A percentile compares a stretch with the other conserved stretches of the same genome.
Evolutionary conservation across 345 rosid genomes (phyloP).

Genomic region (Syzygium jambos): DNA sequence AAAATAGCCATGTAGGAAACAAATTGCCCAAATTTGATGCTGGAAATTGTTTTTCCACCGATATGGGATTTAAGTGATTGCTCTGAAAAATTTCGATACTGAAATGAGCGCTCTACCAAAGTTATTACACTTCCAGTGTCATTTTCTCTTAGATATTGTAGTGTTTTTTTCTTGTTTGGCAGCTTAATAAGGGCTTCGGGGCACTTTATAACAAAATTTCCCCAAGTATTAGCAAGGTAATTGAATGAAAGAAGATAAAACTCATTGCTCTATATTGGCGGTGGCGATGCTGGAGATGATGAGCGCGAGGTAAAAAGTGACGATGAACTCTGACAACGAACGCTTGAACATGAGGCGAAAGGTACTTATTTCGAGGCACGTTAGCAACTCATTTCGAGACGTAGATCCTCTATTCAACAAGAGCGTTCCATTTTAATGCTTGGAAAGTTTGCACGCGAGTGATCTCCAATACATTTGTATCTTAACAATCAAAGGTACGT

Average conservation of each 20-base stretch:
- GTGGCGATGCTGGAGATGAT: conserved; percentile 70
- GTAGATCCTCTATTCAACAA: background rate
- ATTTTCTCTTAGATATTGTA: background rate
- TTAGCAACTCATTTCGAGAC: too few species aligned
- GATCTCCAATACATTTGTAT: too few species aligned
- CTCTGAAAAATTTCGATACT: too few species aligned
- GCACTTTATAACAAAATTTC: too few species aligned
- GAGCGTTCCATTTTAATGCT: too few species aligned
- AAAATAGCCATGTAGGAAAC: background rate
- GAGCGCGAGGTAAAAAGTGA: conserved; percentile 84
- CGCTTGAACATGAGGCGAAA: conserved; percentile 32
- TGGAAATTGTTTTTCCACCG: background rate
- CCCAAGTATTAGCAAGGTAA: too few species aligned
- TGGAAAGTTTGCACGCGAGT: background rate
- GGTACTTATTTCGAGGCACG: too few species aligned
- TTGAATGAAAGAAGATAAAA: background rate
- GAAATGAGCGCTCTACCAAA: background rate
- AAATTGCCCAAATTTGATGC: too few species aligned
- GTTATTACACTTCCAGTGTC: background rate
- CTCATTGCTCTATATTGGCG: conserved; percentile 74
- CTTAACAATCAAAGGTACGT: background rate
- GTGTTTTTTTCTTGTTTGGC: background rate
- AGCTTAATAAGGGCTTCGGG: background rate
- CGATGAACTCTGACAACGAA: conserved; percentile 72
- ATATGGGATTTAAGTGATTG: background rate